phyloP scores from a whole-genome alignment of 1,139 yeast species.

The Geotrichum phurueaensis region DNA sequence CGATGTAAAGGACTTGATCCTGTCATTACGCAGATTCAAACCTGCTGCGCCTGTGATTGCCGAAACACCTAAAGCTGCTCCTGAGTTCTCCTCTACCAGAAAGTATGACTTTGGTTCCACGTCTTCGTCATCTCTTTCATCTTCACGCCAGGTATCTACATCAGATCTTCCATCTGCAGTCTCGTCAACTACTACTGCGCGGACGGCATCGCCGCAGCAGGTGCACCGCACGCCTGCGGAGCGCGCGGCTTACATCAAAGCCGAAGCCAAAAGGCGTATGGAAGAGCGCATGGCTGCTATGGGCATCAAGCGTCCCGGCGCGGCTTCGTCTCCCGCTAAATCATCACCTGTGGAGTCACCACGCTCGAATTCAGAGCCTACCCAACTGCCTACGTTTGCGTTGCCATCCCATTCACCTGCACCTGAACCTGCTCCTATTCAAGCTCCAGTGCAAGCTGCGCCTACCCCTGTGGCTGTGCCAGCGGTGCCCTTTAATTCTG shows the following conservation, averaged over 20 bases:
- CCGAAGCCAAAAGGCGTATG: slow-evolving; percentile 88
- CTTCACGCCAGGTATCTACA: not conserved
- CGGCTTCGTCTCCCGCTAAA: slow-evolving; percentile 28
- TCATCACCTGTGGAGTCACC: slow-evolving; percentile 23
- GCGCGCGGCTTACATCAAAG: slow-evolving; percentile 77
- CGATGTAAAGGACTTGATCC: slow-evolving; percentile 60
- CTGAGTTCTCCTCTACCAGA: slow-evolving; percentile 2
- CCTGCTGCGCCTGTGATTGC: slow-evolving; percentile 14
- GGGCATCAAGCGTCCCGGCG: slow-evolving; percentile 52
- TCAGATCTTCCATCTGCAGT: slow-evolving; percentile 10
- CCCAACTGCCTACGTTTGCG: slow-evolving; percentile 1
- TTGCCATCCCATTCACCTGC: slow-evolving; percentile 11
- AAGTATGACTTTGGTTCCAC: not conserved
- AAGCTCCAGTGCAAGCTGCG: slow-evolving; percentile 5
- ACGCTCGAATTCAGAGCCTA: slow-evolving; percentile 10
- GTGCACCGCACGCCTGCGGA: slow-evolving; percentile 44
- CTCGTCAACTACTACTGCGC: slow-evolving; percentile 2
- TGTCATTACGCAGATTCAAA: slow-evolving; percentile 40
- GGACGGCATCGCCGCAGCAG: slow-evolving; percentile 22
- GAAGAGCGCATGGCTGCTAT: slow-evolving; percentile 81
- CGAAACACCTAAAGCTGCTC: not conserved
- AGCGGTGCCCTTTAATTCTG: not conserved
- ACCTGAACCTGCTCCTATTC: slow-evolving; percentile 4
- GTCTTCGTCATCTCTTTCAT: slow-evolving; percentile 1
- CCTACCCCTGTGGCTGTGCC: slow-evolving; percentile 3